Percentiles rank a stretch among this genome's conserved stretches.
These are phyloP conservation scores for Lasiodiplodia citricola DNA, from an alignment of 2,329 filamentous ascomycete species.

Conservation along the genomic window DNA sequence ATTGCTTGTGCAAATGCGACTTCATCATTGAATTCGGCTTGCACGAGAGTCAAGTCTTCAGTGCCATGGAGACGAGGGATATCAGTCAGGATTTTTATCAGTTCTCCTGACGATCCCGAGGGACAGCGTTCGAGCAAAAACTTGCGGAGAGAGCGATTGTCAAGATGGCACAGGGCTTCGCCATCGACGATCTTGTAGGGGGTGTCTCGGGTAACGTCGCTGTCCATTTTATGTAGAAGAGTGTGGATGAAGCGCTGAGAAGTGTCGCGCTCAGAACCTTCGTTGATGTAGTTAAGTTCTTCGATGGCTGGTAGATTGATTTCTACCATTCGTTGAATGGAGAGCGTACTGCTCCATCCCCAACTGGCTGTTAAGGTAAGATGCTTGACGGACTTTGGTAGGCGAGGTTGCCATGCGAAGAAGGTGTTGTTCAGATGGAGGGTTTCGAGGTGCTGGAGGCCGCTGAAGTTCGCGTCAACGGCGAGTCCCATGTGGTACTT, in stretches of 20 bases:
- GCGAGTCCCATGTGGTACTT: not conserved
- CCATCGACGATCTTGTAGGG: not conserved
- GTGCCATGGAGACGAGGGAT: slow-evolving; percentile 3
- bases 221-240: not conserved
- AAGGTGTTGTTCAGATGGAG: slow-evolving; percentile 12
- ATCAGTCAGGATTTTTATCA: not conserved
- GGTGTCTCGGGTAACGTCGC: not conserved
- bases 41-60: slow-evolving; percentile 16
- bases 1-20: not conserved
- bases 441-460: not conserved
- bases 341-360: slow-evolving; percentile 2
- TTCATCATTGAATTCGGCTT: not conserved
- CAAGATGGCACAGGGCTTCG: not conserved
- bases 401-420: slow-evolving; percentile 9
- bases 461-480: slow-evolving; percentile 12
- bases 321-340: slow-evolving; percentile 11
- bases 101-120: not conserved
- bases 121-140: slow-evolving; percentile 9
- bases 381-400: not conserved
- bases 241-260: slow-evolving; percentile 1
- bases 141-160: not conserved
- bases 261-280: slow-evolving; percentile 9
- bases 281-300: slow-evolving; percentile 17
- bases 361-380: slow-evolving; percentile 16
- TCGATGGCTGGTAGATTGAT: slow-evolving; percentile 3